Percentiles rank a stretch among this genome's conserved stretches.
These are phyloP conservation scores for Cicer bijugum DNA, from an alignment of 306 rosid genomes.

Conservation along the genomic window DNA sequence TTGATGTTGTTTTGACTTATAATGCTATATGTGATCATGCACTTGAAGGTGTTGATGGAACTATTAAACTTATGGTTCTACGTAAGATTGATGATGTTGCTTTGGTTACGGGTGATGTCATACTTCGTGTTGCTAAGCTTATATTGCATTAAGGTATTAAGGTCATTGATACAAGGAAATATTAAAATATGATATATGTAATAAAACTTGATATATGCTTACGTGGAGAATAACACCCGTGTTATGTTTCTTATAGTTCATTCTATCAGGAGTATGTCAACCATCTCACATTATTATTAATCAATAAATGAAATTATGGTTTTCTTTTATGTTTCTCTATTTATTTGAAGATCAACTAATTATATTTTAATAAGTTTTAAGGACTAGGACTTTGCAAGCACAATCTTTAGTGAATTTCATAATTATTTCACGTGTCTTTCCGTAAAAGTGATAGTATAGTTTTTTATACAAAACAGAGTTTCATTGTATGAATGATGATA, in stretches of 20 bases:
- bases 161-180: slow-evolving; percentile 10
- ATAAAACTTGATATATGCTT: no score
- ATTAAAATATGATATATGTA: background rate
- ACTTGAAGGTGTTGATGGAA: slow-evolving; percentile 37
- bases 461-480: no score
- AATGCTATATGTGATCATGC: slow-evolving; percentile 2
- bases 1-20: slow-evolving; percentile 31
- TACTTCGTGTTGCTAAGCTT: slow-evolving; percentile 9
- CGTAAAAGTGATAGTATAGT: no score
- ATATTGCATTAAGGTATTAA: background rate
- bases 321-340: background rate
- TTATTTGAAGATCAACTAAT: background rate
- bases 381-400: background rate
- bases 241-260: no score
- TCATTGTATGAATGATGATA: no score
- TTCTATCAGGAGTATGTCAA: no score
- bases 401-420: background rate
- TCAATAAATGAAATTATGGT: background rate
- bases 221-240: no score
- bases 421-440: no score
- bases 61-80: slow-evolving; percentile 31
- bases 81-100: slow-evolving; percentile 42
- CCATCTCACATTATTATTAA: no score
- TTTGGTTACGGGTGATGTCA: slow-evolving; percentile 39
- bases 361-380: no score